Base-by-base conservation (phyloP, 306 rosid species). In the Cucurbita pepo region DNA sequence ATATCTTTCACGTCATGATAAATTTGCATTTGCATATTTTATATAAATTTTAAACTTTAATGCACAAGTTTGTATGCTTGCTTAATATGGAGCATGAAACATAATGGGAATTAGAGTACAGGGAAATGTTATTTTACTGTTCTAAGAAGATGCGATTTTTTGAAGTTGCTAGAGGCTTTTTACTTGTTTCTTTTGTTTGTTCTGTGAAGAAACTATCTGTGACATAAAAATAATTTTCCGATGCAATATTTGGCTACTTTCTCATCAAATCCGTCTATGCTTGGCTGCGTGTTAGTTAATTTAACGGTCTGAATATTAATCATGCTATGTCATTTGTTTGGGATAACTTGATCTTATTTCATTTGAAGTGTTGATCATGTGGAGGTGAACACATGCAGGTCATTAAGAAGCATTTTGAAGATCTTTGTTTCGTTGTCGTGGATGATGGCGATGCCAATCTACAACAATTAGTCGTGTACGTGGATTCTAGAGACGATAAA, bases 401-500 rank as follows among this genome's bases (percentile, higher is more conserved):
- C 65, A 83, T 91, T 77, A 77, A 63, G 72, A 84, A 82, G 77
- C 81, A 88, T 77, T 89, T 94, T 80, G 67, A 85, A 77, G 92
- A 91, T 84, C 95, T 94, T 80, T 81, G 54, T 38, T 88, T 87
- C 79, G 82, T 86, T 72, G 54, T 69, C 53, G 79, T 82, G 52
- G 74, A 85, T 73, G 79, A 76, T n/a, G 88, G 84, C 21, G 77
- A 78, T 80, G 78, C 82, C 7, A 69, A 82, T 77, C 84, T 77
- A 74, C 92, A 83, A 69, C 82, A 82, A 16, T 72, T 89, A 11
- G 85, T 94, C 22, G 88, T 94, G 56, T 87, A 83, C 56, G 82
- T 88, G 66, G 95, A 89, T 79, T 87, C 91, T 7, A 76, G 79
- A 78, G 90, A 88, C 18, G 99, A 91, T 75, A 79, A 78, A 60